A percentile compares a stretch with the other conserved stretches of the same genome.
Evolutionary conservation across 1,284 basidiomycete species (phyloP).

Genomic region (Hemileia vastatrix): DNA sequence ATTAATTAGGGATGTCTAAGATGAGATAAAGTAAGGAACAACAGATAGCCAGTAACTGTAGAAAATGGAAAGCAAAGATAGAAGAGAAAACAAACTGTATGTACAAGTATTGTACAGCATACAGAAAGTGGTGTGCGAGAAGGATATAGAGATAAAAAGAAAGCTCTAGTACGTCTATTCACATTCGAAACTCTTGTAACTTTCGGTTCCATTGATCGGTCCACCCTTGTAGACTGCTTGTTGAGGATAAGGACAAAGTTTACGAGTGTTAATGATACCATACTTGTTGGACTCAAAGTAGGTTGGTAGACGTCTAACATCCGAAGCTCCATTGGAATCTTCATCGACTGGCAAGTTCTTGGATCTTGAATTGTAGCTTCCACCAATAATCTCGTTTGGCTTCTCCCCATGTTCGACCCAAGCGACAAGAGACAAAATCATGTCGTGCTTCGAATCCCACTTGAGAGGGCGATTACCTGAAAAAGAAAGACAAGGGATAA

Average conservation of each 20-base stretch:
- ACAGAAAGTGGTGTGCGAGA: too few species aligned
- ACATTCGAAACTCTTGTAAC: slow-evolving; percentile 15
- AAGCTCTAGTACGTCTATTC: too few species aligned
- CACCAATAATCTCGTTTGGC: slow-evolving; percentile 21
- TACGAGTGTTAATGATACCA: slow-evolving; percentile 23
- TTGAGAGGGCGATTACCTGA: slow-evolving; percentile 20
- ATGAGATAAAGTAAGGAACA: too few species aligned
- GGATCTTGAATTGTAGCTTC: slow-evolving; percentile 14
- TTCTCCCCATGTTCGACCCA: slow-evolving; percentile 24
- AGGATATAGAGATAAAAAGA: too few species aligned
- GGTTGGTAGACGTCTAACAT: not conserved
- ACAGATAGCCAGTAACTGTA: too few species aligned
- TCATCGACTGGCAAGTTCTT: not conserved
- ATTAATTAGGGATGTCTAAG: too few species aligned
- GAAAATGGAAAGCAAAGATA: too few species aligned
- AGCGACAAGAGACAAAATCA: slow-evolving; percentile 20
- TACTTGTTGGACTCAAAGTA: slow-evolving; percentile 4
- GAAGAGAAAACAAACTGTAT: too few species aligned
- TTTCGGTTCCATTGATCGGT: slow-evolving; percentile 5
- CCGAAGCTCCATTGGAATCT: not conserved
- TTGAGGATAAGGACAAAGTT: slow-evolving; percentile 24
- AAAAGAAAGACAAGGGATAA: not conserved
- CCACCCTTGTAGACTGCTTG: slow-evolving; percentile 18
- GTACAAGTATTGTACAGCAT: too few species aligned
- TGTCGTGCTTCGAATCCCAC: slow-evolving; percentile 23